These are phyloP conservation scores for Paradendryphiella salina DNA, from an alignment of 2,329 filamentous ascomycete genomes.

Conservation along the genomic window DNA sequence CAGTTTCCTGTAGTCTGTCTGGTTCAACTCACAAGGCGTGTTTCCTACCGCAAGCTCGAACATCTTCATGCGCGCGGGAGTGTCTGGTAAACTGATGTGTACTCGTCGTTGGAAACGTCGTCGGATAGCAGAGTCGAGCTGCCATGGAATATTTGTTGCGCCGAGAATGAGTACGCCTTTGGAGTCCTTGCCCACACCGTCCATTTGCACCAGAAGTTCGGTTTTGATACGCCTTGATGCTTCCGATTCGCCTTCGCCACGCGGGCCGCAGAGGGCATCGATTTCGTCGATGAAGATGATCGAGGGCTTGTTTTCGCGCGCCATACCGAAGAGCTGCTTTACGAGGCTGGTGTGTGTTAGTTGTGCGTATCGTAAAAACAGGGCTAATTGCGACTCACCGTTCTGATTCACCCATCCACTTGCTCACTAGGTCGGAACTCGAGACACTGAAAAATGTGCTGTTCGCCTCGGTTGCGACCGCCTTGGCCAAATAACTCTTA, in stretches of 20 bases:
- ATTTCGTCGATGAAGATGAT: slow-evolving; percentile 99
- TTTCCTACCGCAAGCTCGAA: slow-evolving; percentile 93
- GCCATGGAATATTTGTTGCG: slow-evolving; percentile 98
- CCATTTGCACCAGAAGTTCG: slow-evolving; percentile 98
- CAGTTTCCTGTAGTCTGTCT: slow-evolving; percentile 77
- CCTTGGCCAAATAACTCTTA: slow-evolving; percentile 97
- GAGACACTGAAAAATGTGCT: slow-evolving; percentile 99
- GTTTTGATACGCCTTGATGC: slow-evolving; percentile 98
- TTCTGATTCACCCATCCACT: slow-evolving; percentile 99
- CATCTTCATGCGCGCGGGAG: slow-evolving; percentile 86
- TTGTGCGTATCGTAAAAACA: neutral
- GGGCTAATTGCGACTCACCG: slow-evolving; percentile 58
- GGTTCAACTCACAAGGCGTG: slow-evolving; percentile 81
- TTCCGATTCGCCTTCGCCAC: slow-evolving; percentile 94
- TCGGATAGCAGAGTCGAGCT: slow-evolving; percentile 93
- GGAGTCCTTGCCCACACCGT: slow-evolving; percentile 94
- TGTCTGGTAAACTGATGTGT: slow-evolving; percentile 89
- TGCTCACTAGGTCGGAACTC: slow-evolving; percentile 94
- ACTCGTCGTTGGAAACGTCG: slow-evolving; percentile 94
- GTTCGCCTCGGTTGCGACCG: slow-evolving; percentile 96
- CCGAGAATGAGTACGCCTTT: slow-evolving; percentile 92
- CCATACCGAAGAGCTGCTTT: slow-evolving; percentile 96
- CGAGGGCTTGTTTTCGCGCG: slow-evolving; percentile 93
- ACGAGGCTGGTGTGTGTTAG: slow-evolving; percentile 67
- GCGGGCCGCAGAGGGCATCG: slow-evolving; percentile 90